A percentile compares a stretch with the other conserved stretches of the same genome.
Evolutionary conservation across 805 yeast species (phyloP).

Genomic region (Blastobotrys attinorum): DNA sequence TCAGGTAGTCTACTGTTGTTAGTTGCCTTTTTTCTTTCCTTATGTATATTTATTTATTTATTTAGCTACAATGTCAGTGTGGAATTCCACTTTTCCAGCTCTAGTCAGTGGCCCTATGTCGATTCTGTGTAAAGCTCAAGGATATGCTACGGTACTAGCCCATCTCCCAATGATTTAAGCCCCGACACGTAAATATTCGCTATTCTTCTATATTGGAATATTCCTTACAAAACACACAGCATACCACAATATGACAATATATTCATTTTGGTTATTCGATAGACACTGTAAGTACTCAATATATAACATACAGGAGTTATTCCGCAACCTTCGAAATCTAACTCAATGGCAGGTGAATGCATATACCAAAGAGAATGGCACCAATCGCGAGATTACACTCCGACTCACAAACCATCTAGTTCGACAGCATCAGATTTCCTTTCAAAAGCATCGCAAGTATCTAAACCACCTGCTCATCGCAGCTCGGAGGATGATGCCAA

Average conservation of each 20-base stretch:
- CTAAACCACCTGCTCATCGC: constrained; percentile 11
- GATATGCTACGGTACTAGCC: too few relatives aligned
- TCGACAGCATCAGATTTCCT: constrained; percentile 1
- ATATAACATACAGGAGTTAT: not conserved
- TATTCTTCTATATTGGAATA: not conserved
- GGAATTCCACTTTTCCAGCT: too few relatives aligned
- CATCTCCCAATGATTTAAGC: too few relatives aligned
- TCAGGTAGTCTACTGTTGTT: constrained; percentile 15
- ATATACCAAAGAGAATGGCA: constrained; percentile 71
- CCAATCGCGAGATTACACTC: not conserved
- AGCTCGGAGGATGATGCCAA: constrained; percentile 63
- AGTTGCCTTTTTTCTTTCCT: not conserved
- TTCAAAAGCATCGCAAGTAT: not conserved
- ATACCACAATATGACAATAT: constrained; percentile 31
- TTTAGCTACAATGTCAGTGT: too few relatives aligned
- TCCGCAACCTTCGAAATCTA: too few relatives aligned
- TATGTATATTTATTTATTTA: too few relatives aligned
- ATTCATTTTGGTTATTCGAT: constrained; percentile 86
- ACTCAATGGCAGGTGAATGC: constrained; percentile 68
- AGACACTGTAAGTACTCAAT: constrained; percentile 58
- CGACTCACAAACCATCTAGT: not conserved
- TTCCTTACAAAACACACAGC: not conserved
- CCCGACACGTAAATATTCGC: too few relatives aligned
- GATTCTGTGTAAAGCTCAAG: too few relatives aligned
- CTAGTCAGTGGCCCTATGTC: too few relatives aligned